Evolutionary conservation across 2,329 filamentous ascomycete genomes (phyloP), one percentile per base, ranked within the genome.

Genomic region (Trichoderma simmonsii): DNA sequence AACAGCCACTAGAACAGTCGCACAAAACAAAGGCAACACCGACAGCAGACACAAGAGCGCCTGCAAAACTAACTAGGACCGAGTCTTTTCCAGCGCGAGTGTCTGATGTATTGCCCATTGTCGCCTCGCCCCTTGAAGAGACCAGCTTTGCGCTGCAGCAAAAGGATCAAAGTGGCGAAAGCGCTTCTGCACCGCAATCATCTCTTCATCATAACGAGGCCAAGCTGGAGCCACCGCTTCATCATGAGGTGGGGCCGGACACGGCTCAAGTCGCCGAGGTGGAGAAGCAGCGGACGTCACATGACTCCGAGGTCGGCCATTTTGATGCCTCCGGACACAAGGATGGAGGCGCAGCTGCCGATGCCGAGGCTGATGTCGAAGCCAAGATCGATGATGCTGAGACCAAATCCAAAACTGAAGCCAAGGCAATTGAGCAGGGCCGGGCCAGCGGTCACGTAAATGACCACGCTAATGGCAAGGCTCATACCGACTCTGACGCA

Each of bases 381-480:
- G 36, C 21, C 51, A 43, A 39, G 5, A 30, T 80, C 63, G 82
- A 82, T 14, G 72, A 72, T 8, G 48, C 26, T 32, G 34, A 43
- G 12, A 39, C 80, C 63, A 82, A 82, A 15, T 11, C 80, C 63
- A 82, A 82, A 15, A 71, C 69, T 9, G 34, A 32, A 4, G 48
- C 18, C 51, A 28, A 59, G 28, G 7, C 80, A 18, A 12, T 15
- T 18, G 51, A 66, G 12, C 18, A 11, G 18, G 6, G 39, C 26
- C 5, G 69, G 32, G 32, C n/a, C 21, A 12, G 12, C 11, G 8
- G 30, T 12, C 11, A 69, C 64, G 21, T 32, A 12, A 34, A n/a
- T 11, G 48, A 32, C 18, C 39, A 62, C 26, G 34, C 24, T 15
- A 94, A 95, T 74, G 93, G 86, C 73, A 77, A 54, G 14, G 57